Conservation (phyloP, 352 stramenopile genomes). For the Phytophthora citricola region DNA sequence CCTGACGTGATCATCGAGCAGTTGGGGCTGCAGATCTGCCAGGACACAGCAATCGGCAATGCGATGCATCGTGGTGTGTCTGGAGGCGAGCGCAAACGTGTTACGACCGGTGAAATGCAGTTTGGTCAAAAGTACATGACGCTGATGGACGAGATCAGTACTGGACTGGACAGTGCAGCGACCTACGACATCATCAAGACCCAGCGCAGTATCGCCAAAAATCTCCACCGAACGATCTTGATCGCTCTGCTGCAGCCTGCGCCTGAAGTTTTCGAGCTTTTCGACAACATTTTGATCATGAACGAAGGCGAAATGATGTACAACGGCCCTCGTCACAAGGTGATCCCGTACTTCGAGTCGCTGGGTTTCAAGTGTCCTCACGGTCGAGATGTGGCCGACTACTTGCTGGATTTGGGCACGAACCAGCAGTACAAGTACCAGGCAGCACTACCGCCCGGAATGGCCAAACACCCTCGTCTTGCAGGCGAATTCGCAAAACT, state of each 20-base stretch:
- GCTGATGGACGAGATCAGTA: constrained; percentile 91
- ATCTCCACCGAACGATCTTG: constrained; percentile 56
- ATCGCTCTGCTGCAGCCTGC: constrained; percentile 87
- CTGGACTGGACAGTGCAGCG: constrained; percentile 55
- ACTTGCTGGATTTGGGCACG: constrained; percentile 47
- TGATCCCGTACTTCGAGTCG: constrained; percentile 39
- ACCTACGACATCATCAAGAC: constrained; percentile 68
- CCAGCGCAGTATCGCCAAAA: constrained; percentile 49
- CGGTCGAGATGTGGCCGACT: constrained; percentile 44
- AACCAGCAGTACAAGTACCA: constrained; percentile 44
- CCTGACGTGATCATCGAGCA: constrained; percentile 58
- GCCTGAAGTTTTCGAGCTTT: constrained; percentile 59
- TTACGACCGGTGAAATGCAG: constrained; percentile 88
- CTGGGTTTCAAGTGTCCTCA: constrained; percentile 42
- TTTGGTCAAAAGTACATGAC: constrained; percentile 71
- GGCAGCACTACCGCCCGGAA: constrained; percentile 13
- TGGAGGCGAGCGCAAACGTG: constrained; percentile 72
- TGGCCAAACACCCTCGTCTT: constrained; percentile 22
- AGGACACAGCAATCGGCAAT: constrained; percentile 72
- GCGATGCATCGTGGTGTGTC: constrained; percentile 66
- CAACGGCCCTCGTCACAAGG: constrained; percentile 39
- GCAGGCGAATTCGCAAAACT: constrained; percentile 46
- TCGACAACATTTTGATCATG: constrained; percentile 60
- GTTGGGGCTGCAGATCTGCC: constrained; percentile 59
- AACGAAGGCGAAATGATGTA: constrained; percentile 57